Percentiles rank a stretch among this genome's conserved stretches.
Evolutionary conservation across 2,329 filamentous ascomycete genomes (phyloP).

Genomic region (Fusarium setosum): DNA sequence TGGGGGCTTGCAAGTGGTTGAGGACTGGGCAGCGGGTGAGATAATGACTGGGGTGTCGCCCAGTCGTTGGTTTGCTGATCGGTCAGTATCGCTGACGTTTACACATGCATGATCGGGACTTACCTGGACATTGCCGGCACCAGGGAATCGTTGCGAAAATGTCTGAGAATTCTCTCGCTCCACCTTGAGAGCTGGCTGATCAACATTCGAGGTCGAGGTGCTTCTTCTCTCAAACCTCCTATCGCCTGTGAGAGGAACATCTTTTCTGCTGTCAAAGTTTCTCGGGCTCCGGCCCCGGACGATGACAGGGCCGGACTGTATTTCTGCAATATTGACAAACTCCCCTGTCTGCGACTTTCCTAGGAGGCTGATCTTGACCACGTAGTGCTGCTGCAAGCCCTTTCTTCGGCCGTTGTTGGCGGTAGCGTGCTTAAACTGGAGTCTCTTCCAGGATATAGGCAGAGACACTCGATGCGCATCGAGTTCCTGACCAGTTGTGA

Average conservation of each 20-base stretch:
- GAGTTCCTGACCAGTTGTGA: slow-evolving; percentile 72
- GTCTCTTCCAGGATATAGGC: slow-evolving; percentile 90
- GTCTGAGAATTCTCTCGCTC: slow-evolving; percentile 48
- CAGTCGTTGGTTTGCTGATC: slow-evolving; percentile 56
- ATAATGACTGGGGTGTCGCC: slow-evolving; percentile 53
- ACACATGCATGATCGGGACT: slow-evolving; percentile 7
- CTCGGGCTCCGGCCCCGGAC: slow-evolving; percentile 91
- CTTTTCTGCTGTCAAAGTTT: slow-evolving; percentile 93
- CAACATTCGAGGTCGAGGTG: slow-evolving; percentile 47
- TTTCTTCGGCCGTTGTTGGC: slow-evolving; percentile 96
- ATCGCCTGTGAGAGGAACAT: slow-evolving; percentile 76
- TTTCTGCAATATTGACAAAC: slow-evolving; percentile 80
- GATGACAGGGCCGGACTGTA: slow-evolving; percentile 92
- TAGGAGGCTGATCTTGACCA: slow-evolving; percentile 85
- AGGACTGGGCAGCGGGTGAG: slow-evolving; percentile 45
- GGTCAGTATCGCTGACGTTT: slow-evolving; percentile 19
- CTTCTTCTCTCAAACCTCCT: slow-evolving; percentile 61
- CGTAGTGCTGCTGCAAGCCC: slow-evolving; percentile 94
- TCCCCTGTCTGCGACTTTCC: slow-evolving; percentile 78
- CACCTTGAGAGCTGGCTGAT: slow-evolving; percentile 46
- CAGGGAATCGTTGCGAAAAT: slow-evolving; percentile 46
- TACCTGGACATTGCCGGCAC: slow-evolving; percentile 51
- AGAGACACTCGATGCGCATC: slow-evolving; percentile 84
- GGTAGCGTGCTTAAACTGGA: slow-evolving; percentile 96
- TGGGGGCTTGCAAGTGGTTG: slow-evolving; percentile 53